Evolutionary conservation across 768 basidiomycete species (phyloP).

Genomic region (Kondoa malvinella): DNA sequence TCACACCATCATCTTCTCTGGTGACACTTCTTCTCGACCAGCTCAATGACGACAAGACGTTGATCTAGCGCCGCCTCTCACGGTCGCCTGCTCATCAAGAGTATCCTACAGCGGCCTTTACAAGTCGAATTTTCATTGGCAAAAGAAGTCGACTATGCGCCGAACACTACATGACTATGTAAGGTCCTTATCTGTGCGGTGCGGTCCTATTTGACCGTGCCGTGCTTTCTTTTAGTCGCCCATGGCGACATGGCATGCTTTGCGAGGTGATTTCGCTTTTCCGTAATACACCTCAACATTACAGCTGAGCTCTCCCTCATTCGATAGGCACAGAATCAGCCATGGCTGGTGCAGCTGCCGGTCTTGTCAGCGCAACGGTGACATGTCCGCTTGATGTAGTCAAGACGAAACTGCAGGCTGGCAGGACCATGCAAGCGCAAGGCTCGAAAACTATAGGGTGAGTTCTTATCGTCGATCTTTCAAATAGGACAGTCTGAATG

Average conservation of each 20-base stretch:
- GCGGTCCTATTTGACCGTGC: too few relatives aligned
- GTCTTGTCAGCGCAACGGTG: constrained; percentile 74
- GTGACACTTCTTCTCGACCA: too few relatives aligned
- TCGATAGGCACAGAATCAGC: constrained; percentile 30
- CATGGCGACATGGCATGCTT: not conserved
- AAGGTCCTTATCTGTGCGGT: too few relatives aligned
- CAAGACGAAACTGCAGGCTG: constrained; percentile 96
- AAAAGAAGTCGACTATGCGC: not conserved
- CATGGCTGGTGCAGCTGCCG: constrained; percentile 80
- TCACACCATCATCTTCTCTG: too few relatives aligned
- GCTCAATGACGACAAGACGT: too few relatives aligned
- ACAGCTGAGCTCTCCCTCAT: not conserved
- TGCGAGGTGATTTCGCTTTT: not conserved
- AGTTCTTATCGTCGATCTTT: not conserved
- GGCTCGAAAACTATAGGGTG: constrained; percentile 33
- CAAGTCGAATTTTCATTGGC: too few relatives aligned
- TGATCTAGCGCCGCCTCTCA: too few relatives aligned
- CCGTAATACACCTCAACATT: too few relatives aligned
- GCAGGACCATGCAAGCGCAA: constrained; percentile 37
- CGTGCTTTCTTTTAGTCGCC: too few relatives aligned
- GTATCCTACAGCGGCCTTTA: too few relatives aligned
- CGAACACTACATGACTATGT: not conserved
- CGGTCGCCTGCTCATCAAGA: too few relatives aligned
- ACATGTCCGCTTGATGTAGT: constrained; percentile 96
- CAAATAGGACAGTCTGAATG: not conserved